phyloP scores from a whole-genome alignment of 2,329 filamentous ascomycete species.

The Trichocomaceae sp. region DNA sequence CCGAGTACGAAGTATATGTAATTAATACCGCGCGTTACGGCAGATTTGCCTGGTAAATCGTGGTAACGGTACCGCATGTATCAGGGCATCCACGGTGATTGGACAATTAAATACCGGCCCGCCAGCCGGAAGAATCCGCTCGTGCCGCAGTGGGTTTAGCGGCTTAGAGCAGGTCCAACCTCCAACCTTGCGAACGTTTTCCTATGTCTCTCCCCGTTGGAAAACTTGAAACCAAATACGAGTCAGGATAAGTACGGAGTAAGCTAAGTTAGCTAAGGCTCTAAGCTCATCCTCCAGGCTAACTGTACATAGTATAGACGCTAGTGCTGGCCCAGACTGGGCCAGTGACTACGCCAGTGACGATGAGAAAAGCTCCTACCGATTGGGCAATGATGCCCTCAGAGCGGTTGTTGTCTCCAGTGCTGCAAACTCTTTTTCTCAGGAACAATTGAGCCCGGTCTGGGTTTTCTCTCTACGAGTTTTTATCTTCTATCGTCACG shows the following conservation, averaged over 20 bases:
- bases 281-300: no score
- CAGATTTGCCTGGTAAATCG: no score
- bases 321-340: neutral
- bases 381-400: slow-evolving; percentile 2
- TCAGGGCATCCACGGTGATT: neutral
- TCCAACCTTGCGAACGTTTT: neutral
- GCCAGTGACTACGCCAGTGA: neutral
- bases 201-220: neutral
- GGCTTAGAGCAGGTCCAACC: no score
- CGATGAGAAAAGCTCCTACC: neutral
- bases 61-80: neutral
- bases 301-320: no score
- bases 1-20: no score
- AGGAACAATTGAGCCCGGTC: neutral
- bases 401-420: slow-evolving; percentile 5
- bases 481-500: no score
- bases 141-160: neutral
- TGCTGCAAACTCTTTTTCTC: neutral
- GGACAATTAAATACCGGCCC: slow-evolving; percentile 3
- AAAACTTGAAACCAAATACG: neutral
- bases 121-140: slow-evolving; percentile 3
- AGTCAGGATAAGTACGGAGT: neutral
- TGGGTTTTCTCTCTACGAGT: neutral
- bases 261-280: no score
- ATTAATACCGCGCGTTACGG: neutral